Base-by-base conservation (phyloP, 1,284 basidiomycete species). In the Nidula niveotomentosa region DNA sequence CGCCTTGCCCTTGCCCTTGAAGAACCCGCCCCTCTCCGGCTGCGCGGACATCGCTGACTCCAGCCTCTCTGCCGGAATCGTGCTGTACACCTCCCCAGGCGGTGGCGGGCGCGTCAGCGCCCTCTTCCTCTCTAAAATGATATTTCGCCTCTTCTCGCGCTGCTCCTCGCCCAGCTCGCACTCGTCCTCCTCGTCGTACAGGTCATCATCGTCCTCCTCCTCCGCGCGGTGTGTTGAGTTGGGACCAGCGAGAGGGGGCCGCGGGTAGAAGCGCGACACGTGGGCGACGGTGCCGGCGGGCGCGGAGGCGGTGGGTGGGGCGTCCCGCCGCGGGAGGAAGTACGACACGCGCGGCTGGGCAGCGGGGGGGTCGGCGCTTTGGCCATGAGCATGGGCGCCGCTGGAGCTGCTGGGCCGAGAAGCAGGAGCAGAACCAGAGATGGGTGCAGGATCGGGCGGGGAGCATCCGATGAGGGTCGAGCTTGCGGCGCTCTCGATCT, bases 31-130 rank as follows among this genome's bases (percentile, higher is more conserved):
- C 37, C 61, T 51, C 36, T 58, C 51, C 52, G 70, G 67, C 53
- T 71, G 68, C 12, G 66, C 62, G 8, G 69, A 55, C 36, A 77
- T 78, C 52, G 79, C 67, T 61, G 76, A 76, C 64, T 85, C 83
- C 54, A 86, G 77, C 45, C 75, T 74, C 56, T 75, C 79, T 23
- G 84, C 79, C 65, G 89, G 82, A 53, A 91, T 74, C n/a, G 86
- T 80, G 2, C 81, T 81, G 59, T 88, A 91, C 0, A 87, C 84
- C 68, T 91, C 89, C 8, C 81, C 80, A 64, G 91, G 86, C 5
- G 87, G 85, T 2, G 88, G 69, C 69, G 36, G 74, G 70, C 10
- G 71, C 68, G 44, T 65, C 70, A 47, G 77, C 75, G 36, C 73
- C 66, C 18, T 76, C 73, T 41, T 30, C 6, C 30, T 30, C 30